Evolutionary conservation across 2,329 filamentous ascomycete genomes (phyloP).

Genomic region (Microsporum ferrugineum): DNA sequence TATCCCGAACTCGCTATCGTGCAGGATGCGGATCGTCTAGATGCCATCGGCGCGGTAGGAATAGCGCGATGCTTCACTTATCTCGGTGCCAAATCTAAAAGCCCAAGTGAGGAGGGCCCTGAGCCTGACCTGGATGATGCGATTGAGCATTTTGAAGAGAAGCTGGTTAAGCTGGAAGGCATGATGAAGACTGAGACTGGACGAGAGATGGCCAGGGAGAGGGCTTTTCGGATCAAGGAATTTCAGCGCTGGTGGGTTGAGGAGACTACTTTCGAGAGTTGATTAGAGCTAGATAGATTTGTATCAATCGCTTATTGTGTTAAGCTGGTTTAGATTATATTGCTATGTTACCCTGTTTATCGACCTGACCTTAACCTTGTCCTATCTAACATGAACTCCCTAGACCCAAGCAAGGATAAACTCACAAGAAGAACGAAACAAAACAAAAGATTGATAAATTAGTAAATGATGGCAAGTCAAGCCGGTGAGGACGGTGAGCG

Average conservation of each 20-base stretch:
- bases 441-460: neutral
- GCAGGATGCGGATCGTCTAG: constrained; percentile 86
- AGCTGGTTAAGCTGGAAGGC: constrained; percentile 53
- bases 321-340: neutral
- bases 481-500: neutral
- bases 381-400: constrained; percentile 3
- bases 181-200: constrained; percentile 54
- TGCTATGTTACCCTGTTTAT: neutral
- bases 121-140: constrained; percentile 48
- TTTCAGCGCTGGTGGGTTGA: constrained; percentile 47
- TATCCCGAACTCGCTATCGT: constrained; percentile 72
- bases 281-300: neutral
- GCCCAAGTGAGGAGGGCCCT: constrained; percentile 19
- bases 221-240: constrained; percentile 38
- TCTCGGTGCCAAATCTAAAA: constrained; percentile 48
- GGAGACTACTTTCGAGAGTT: constrained; percentile 24
- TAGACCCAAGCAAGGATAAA: neutral
- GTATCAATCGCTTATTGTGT: neutral
- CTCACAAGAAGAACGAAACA: neutral
- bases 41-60: constrained; percentile 78
- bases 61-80: constrained; percentile 69
- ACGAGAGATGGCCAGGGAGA: constrained; percentile 37
- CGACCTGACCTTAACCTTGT: neutral
- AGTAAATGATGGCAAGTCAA: neutral
- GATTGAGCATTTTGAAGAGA: constrained; percentile 65